A percentile compares a stretch with the other conserved stretches of the same genome.
Evolutionary conservation across 73 alveolate species (phyloP).

Genomic region (Blepharisma japonicum): DNA sequence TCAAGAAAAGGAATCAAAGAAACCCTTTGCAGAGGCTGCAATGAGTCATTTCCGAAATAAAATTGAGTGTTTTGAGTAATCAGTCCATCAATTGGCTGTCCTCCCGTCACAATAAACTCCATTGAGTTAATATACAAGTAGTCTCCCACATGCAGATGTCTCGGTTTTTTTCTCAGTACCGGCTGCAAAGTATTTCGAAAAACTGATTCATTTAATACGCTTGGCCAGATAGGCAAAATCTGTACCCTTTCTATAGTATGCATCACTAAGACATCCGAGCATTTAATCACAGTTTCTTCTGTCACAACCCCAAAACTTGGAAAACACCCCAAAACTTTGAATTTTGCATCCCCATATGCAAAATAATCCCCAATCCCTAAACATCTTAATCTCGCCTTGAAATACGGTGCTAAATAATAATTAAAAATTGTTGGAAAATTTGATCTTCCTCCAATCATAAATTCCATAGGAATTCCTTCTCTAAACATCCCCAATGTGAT

Average conservation of each 20-base stretch:
- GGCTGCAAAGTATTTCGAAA: not conserved
- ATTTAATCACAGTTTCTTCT: not conserved
- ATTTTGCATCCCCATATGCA: conserved; percentile 19
- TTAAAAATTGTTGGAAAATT: conserved; percentile 3
- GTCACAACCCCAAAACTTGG: conserved; percentile 19
- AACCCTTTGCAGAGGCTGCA: not conserved
- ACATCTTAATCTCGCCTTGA: not conserved
- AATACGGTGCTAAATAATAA: not conserved
- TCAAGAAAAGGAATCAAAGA: conserved; percentile 8
- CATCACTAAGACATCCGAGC: not conserved
- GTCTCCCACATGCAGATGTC: not conserved
- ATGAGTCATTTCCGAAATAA: not conserved
- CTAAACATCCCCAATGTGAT: not conserved
- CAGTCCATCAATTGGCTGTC: conserved; percentile 16
- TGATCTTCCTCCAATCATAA: conserved; percentile 1
- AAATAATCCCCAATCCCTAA: conserved; percentile 27
- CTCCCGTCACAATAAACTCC: not conserved
- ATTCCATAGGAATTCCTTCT: not conserved
- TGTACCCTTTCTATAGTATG: not conserved
- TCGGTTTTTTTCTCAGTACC: not conserved
- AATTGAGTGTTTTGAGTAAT: not conserved
- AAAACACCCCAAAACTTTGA: conserved; percentile 11
- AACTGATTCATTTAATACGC: not conserved
- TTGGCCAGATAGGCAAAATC: not conserved
- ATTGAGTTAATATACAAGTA: not conserved